Percentiles rank a stretch among this genome's conserved stretches.
These are phyloP conservation scores for Macroventuria anomochaeta DNA, from an alignment of 2,329 filamentous ascomycete species.

Conservation along the genomic window DNA sequence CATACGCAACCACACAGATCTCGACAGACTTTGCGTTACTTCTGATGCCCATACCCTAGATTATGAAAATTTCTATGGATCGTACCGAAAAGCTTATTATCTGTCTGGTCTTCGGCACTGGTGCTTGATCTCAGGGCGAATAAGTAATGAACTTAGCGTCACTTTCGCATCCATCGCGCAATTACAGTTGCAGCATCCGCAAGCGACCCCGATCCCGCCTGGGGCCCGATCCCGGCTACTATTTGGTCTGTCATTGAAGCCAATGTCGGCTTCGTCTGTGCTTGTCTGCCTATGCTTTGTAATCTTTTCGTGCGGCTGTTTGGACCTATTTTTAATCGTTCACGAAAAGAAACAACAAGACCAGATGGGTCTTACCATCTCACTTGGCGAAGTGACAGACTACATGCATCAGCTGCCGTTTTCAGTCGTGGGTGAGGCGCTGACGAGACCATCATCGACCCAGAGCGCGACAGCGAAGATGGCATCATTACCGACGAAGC, in stretches of 20 bases:
- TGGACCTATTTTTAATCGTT: conserved; percentile 26
- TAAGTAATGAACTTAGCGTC: conserved; percentile 23
- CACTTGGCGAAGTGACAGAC: conserved; percentile 18
- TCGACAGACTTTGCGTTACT: conserved; percentile 29
- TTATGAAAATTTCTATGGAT: conserved; percentile 28
- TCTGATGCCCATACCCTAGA: conserved; percentile 28
- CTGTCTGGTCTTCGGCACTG: conserved; percentile 32
- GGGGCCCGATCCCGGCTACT: conserved; percentile 32
- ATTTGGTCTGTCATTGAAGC: conserved; percentile 35
- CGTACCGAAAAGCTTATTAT: conserved; percentile 30
- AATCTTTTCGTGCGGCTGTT: conserved; percentile 31
- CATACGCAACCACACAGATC: conserved; percentile 31
- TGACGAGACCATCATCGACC: conserved; percentile 15
- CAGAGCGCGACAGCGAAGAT: conserved; percentile 29
- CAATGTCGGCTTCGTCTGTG: conserved; percentile 34
- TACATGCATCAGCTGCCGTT: conserved; percentile 1
- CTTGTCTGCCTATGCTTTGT: conserved; percentile 33
- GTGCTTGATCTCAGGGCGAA: conserved; percentile 1
- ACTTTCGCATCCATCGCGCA: conserved; percentile 34
- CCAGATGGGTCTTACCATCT: conserved; percentile 16
- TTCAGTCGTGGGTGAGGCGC: conserved; percentile 15
- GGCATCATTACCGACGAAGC: conserved; percentile 11
- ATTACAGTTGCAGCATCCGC: conserved; percentile 34
- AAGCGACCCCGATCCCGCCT: conserved; percentile 30
- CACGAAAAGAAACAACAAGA: conserved; percentile 16